Base-by-base conservation (phyloP, 2,329 filamentous ascomycete genomes). In the Talaromyces funiculosus region DNA sequence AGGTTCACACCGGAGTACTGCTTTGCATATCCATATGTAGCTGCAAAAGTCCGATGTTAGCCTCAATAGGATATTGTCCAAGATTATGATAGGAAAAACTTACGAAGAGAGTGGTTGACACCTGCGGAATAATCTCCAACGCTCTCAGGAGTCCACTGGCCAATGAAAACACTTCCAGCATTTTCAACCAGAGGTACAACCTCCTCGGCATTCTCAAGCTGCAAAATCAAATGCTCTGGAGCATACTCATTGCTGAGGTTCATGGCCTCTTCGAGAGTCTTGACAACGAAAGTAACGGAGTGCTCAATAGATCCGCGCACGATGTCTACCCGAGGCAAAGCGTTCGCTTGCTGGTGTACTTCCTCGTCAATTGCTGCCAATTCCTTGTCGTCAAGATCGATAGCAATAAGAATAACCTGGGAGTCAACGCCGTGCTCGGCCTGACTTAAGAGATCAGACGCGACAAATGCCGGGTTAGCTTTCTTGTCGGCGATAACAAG, bases 1-100 rank as follows among this genome's bases (percentile, higher is more conserved):
- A 99, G 84, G 75, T 96, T 99, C 71, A 99, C 94, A 57, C 94
- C 94, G 5, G 92, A 97, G 80, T 99, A 99, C 76, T 99, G 94
- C 78, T 96, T 96, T 53, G 94, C 94, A 70, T 96, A 99, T 42
- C 94, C 94, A 72, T 97, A 99, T 0, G 94, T 99, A 57, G 94
- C 92, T 96, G 57, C 59, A 42, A 56, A 20, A 47, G 51, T 64
- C 42, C 33, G 60, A 61, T 60, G 60, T 72, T 70, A 72, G 69
- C 54, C 43, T 60, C 6, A 5, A 16, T 16, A 14, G 9, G 5
- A 4, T 12, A 45, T 2, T n/a, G 14, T 6, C 2, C 10, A 4
- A 47, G 4, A 14, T 5, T 29, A 2, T 26, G 20, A 9, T 5
- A 18, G 20, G 22, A 12, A 40, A 40, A 38, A 88, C 90, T 85